Percentiles rank a stretch among this genome's conserved stretches.
phyloP scores from a whole-genome alignment of 768 basidiomycete species.

The Amanita muscaria region DNA sequence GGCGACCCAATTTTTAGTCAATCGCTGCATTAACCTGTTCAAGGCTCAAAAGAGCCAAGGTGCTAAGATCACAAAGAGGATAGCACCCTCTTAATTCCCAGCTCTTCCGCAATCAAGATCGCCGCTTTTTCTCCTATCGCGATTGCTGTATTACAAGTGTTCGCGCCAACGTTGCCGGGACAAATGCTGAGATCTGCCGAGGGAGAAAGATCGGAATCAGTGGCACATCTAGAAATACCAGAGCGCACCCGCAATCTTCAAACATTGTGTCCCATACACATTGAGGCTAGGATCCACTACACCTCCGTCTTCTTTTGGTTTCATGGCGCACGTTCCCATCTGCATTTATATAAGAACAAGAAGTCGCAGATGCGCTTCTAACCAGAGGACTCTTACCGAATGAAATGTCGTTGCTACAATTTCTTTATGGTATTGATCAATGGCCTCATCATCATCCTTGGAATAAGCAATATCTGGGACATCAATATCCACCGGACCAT shows the following conservation, averaged over 20 bases:
- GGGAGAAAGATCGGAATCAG: background rate
- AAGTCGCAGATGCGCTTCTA: background rate
- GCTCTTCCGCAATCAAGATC: conserved; percentile 46
- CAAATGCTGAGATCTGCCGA: conserved; percentile 28
- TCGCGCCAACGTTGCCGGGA: conserved; percentile 31
- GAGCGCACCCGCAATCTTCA: conserved; percentile 48
- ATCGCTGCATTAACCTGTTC: too few relatives aligned
- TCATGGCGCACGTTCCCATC: conserved; percentile 66
- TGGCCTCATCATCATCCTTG: conserved; percentile 31
- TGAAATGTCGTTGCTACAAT: conserved; percentile 35
- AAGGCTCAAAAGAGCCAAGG: too few relatives aligned
- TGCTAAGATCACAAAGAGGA: too few relatives aligned
- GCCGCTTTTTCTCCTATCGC: conserved; percentile 58
- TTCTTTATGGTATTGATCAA: conserved; percentile 31
- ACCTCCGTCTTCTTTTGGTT: conserved; percentile 44
- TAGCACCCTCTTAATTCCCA: conserved; percentile 22
- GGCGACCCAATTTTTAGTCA: too few relatives aligned
- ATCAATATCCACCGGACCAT: conserved; percentile 23
- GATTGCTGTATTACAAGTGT: conserved; percentile 34
- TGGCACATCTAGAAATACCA: background rate
- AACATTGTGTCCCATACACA: conserved; percentile 48
- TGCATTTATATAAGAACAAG: conserved; percentile 15
- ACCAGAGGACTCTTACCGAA: conserved; percentile 29
- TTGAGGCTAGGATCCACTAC: conserved; percentile 54
- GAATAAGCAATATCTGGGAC: conserved; percentile 32